Conservation (phyloP, 179 eudicot genomes). For the Silene coronaria region DNA sequence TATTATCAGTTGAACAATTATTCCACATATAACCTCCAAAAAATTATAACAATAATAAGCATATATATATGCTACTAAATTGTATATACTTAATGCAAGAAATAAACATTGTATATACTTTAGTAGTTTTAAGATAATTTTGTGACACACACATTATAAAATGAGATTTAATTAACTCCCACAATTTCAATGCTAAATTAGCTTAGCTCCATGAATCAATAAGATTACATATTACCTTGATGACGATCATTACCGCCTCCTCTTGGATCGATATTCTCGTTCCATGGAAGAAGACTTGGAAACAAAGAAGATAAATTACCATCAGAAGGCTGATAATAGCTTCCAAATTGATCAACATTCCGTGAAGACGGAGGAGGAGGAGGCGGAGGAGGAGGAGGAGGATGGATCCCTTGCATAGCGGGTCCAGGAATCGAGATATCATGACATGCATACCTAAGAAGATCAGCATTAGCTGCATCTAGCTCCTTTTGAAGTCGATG, state of each 20-base stretch:
- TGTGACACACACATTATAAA: background rate
- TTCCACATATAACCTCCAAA: conserved; percentile 21
- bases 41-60: background rate
- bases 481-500: conserved; percentile 62
- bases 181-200: conserved; percentile 12
- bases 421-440: conserved; percentile 21
- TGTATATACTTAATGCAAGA: too few species aligned
- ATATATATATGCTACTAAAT: background rate
- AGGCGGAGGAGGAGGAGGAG: conserved; percentile 21
- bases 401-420: conserved; percentile 16
- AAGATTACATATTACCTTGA: conserved; percentile 24
- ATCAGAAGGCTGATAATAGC: conserved; percentile 28
- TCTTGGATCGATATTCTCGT: conserved; percentile 29
- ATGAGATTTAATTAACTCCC: conserved; percentile 13
- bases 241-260: conserved; percentile 17
- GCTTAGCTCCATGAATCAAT: background rate
- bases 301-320: conserved; percentile 17
- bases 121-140: background rate
- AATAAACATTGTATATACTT: background rate
- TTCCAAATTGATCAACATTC: conserved; percentile 18
- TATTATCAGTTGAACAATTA: conserved; percentile 3
- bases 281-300: conserved; percentile 28
- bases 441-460: conserved; percentile 41
- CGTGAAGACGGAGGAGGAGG: conserved; percentile 13
- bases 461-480: conserved; percentile 56